Percentiles rank a stretch among this genome's conserved stretches.
Evolutionary conservation across 2,329 filamentous ascomycete genomes (phyloP).

Genomic region (Sclerotinia spermophila): DNA sequence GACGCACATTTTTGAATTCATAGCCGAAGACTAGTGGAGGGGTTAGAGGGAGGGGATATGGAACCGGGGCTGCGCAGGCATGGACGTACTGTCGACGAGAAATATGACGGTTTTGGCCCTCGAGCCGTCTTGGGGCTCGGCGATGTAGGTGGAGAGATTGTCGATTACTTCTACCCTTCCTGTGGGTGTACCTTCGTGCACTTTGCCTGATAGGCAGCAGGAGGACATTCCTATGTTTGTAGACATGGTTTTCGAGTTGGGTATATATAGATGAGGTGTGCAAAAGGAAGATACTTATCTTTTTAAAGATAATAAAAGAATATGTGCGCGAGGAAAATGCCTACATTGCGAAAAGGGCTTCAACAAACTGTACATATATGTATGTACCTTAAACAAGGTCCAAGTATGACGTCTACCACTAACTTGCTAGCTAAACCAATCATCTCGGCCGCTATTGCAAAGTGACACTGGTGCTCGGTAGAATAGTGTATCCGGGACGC

Average conservation of each 20-base stretch:
- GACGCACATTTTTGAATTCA: conserved; percentile 46
- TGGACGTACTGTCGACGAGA: conserved; percentile 46
- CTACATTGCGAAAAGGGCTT: not conserved
- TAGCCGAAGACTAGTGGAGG: conserved; percentile 41
- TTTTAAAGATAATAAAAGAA: not conserved
- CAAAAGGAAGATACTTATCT: too few relatives aligned
- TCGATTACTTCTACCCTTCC: conserved; percentile 44
- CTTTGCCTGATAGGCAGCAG: not conserved
- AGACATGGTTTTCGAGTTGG: not conserved
- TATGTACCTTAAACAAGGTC: not conserved
- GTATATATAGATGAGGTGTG: not conserved
- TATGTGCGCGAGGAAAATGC: not conserved
- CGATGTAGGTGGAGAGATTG: conserved; percentile 44
- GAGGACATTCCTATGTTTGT: not conserved
- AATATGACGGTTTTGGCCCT: conserved; percentile 44
- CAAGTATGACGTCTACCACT: not conserved
- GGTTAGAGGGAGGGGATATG: not conserved
- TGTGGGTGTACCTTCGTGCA: conserved; percentile 35
- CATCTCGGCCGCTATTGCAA: not conserved
- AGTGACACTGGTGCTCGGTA: not conserved
- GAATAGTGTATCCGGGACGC: not conserved
- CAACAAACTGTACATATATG: not conserved
- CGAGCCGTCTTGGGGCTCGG: conserved; percentile 37
- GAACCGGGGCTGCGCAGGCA: too few relatives aligned
- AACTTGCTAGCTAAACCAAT: not conserved